A percentile compares a stretch with the other conserved stretches of the same genome.
Evolutionary conservation across 169 alveolate species (phyloP).

Genomic region (Eimeria sp.): DNA sequence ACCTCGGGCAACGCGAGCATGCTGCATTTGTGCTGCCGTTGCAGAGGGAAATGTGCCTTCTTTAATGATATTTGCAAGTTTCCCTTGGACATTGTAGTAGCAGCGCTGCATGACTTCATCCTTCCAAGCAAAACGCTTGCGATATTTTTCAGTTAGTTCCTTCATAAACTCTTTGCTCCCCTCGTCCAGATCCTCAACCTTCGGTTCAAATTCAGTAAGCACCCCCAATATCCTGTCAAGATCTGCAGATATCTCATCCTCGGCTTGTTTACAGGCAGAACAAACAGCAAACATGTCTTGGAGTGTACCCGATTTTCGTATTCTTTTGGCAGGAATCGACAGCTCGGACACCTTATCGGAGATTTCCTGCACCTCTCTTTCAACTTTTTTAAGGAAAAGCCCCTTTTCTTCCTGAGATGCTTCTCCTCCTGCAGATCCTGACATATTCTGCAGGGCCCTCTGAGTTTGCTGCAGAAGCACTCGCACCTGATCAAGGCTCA

Average conservation of each 20-base stretch:
- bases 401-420: background rate
- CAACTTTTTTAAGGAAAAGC: background rate
- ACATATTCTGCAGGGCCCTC: background rate
- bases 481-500: background rate
- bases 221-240: background rate
- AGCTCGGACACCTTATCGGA: background rate
- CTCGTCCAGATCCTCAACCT: background rate
- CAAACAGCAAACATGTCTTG: background rate
- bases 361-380: background rate
- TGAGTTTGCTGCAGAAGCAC: background rate
- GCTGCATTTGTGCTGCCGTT: background rate
- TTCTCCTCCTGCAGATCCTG: background rate
- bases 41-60: background rate
- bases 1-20: background rate
- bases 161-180: background rate
- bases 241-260: slow-evolving; percentile 5
- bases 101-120: slow-evolving; percentile 1
- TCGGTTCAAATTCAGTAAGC: slow-evolving; percentile 17
- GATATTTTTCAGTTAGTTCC: background rate
- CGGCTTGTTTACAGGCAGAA: background rate
- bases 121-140: background rate
- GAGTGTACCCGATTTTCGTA: background rate
- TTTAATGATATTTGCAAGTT: background rate
- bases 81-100: background rate
- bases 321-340: background rate